Evolutionary conservation across 1,139 yeast species (phyloP), one percentile per base, ranked within the genome.

Genomic region (Yamadazyma atmosphaerica): DNA sequence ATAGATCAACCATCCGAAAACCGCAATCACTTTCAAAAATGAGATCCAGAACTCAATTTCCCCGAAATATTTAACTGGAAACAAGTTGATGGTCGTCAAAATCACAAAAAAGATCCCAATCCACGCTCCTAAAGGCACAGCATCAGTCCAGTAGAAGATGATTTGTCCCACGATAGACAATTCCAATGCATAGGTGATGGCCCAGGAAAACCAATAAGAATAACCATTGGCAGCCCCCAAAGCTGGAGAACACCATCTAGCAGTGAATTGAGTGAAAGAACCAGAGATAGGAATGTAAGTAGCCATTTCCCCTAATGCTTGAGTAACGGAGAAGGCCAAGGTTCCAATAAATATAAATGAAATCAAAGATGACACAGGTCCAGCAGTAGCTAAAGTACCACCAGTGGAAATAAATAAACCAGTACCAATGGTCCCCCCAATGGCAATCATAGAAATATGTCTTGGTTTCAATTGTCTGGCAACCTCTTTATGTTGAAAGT

Each of bases 141-240:
- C 71, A 44, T 65, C 63, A 8, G 90, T 84, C 95, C 95, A 86
- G 52, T 73, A 82, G 56, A 80, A 69, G 43, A 86, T 77, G 37
- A 86, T 76, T 60, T 84, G 87, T 16, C 94, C 90, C 25, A 84
- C 81, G 18, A 87, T 86, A 12, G 90, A 83, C 41, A 87, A 68
- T 62, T 87, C 96, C 43, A 86, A 78, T 5, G 95, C 87, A 63
- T 79, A 85, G 2, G 95, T 85, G 47, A 84, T 81, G 39, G 88
- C 87, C 92, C 94, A 86, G 15, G 86, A 78, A 61, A 85, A 86
- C 90, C 92, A 86, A 60, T 87, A 88, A 64, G 80, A 73, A 79
- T 87, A 86, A 40, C 92, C 94, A 51, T 82, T 81, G 34, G 94
- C 81, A 41, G 86, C 87, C 46, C 95, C 94, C 41, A 84, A 65